A percentile compares a stretch with the other conserved stretches of the same genome.
phyloP scores from a whole-genome alignment of 768 basidiomycete species.

The Lactarius hatsudake region DNA sequence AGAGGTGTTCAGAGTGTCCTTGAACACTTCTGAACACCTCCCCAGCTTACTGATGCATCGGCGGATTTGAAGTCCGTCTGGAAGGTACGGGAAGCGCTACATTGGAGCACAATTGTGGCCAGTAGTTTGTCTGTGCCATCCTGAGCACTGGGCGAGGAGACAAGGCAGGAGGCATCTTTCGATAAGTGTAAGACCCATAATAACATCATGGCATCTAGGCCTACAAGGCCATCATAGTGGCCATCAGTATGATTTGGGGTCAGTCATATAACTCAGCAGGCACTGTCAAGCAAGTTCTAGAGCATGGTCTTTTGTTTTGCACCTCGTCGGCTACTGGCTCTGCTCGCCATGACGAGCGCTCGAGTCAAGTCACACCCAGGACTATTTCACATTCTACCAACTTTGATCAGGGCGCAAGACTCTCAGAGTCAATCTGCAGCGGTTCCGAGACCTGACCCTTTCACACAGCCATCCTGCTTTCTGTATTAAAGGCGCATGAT shows the following conservation, averaged over 20 bases:
- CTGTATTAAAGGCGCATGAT: slow-evolving; percentile 27
- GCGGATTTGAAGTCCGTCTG: too few species aligned
- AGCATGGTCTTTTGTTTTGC: not conserved
- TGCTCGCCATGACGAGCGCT: slow-evolving; percentile 12
- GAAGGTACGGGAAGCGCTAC: slow-evolving; percentile 56
- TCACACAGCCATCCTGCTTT: too few species aligned
- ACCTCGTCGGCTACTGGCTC: not conserved
- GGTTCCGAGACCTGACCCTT: slow-evolving; percentile 17
- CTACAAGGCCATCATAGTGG: slow-evolving; percentile 25
- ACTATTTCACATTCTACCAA: too few species aligned
- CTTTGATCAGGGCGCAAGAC: too few species aligned
- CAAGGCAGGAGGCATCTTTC: slow-evolving; percentile 43
- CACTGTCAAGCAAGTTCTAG: too few species aligned
- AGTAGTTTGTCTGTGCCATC: slow-evolving; percentile 37
- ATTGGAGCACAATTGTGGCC: slow-evolving; percentile 31
- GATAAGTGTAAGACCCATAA: not conserved
- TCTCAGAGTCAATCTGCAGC: not conserved
- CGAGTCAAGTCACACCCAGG: too few species aligned
- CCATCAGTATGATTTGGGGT: slow-evolving; percentile 19
- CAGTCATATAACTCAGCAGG: too few species aligned
- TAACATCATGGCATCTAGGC: not conserved
- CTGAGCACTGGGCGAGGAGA: too few species aligned
- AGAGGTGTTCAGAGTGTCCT: too few species aligned
- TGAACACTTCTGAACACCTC: too few species aligned
- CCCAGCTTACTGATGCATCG: too few species aligned